Evolutionary conservation across 768 basidiomycete genomes (phyloP).

Genomic region (Amanita phalloides): DNA sequence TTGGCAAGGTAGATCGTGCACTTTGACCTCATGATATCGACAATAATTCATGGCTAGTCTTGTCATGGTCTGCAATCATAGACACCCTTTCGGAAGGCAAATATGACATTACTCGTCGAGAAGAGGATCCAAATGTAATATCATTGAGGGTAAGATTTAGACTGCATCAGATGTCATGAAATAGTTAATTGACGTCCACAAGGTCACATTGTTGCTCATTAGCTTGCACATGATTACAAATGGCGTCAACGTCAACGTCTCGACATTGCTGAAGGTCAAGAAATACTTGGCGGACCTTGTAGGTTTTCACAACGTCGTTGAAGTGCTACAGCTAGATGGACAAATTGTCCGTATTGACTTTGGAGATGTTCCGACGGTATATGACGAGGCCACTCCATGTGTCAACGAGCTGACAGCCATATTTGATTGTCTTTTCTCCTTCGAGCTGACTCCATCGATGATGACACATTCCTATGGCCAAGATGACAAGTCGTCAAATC

Average conservation of each 20-base stretch:
- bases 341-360: slow-evolving; percentile 46
- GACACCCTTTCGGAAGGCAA: slow-evolving; percentile 50
- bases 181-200: not conserved
- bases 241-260: slow-evolving; percentile 42
- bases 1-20: slow-evolving; percentile 47
- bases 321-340: slow-evolving; percentile 33
- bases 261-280: slow-evolving; percentile 52
- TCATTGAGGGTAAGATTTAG: slow-evolving; percentile 30
- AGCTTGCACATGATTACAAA: slow-evolving; percentile 59
- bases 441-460: slow-evolving; percentile 36
- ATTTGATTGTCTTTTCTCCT: slow-evolving; percentile 46
- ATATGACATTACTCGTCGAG: slow-evolving; percentile 23
- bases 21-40: not conserved
- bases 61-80: slow-evolving; percentile 54
- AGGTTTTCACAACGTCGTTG: slow-evolving; percentile 44
- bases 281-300: slow-evolving; percentile 34
- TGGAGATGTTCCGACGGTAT: slow-evolving; percentile 31
- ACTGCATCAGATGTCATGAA: not conserved
- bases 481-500: slow-evolving; percentile 29
- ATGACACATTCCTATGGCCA: slow-evolving; percentile 24
- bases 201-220: slow-evolving; percentile 49
- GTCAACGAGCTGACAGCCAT: slow-evolving; percentile 45
- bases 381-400: slow-evolving; percentile 38
- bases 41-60: slow-evolving; percentile 26
- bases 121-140: slow-evolving; percentile 38